phyloP scores from a whole-genome alignment of 2,329 filamentous ascomycete species.

The Neobulgaria alba region DNA sequence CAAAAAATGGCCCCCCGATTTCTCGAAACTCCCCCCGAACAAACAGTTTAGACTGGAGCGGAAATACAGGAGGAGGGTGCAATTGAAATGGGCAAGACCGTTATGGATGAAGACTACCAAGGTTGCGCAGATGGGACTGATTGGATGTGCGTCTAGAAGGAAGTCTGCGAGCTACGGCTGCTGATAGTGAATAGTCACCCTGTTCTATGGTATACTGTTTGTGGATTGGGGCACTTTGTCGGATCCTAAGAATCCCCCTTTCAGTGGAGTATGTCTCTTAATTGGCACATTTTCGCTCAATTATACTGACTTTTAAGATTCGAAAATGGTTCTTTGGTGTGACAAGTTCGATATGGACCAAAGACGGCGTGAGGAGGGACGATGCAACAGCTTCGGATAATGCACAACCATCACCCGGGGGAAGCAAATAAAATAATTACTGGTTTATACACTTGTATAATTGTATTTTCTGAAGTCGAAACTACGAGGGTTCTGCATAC shows the following conservation, averaged over 20 bases:
- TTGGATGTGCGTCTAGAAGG: constrained; percentile 24
- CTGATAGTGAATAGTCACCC: constrained; percentile 35
- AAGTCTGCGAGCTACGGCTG: no score
- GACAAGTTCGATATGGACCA: constrained; percentile 28
- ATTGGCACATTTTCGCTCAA: no score
- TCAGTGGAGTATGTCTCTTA: constrained; percentile 40
- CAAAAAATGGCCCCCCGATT: constrained; percentile 72
- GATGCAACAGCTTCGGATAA: constrained; percentile 12
- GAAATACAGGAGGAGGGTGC: constrained; percentile 64
- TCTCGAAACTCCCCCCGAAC: constrained; percentile 57
- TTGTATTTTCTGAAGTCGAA: no score
- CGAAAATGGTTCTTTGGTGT: constrained; percentile 34
- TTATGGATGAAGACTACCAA: constrained; percentile 56
- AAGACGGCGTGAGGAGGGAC: constrained; percentile 19
- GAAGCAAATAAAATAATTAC: no score
- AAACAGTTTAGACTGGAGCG: constrained; percentile 73
- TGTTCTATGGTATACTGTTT: constrained; percentile 50
- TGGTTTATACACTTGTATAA: no score
- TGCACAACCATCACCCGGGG: no score
- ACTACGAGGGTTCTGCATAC: no score
- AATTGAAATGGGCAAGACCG: constrained; percentile 52
- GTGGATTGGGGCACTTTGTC: constrained; percentile 44
- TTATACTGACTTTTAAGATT: no score
- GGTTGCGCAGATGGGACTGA: constrained; percentile 45
- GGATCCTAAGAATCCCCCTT: constrained; percentile 34